Percentiles rank a stretch among this genome's conserved stretches.
Conservation (phyloP, 2,329 filamentous ascomycete species). For the Plenodomus lindquistii region DNA sequence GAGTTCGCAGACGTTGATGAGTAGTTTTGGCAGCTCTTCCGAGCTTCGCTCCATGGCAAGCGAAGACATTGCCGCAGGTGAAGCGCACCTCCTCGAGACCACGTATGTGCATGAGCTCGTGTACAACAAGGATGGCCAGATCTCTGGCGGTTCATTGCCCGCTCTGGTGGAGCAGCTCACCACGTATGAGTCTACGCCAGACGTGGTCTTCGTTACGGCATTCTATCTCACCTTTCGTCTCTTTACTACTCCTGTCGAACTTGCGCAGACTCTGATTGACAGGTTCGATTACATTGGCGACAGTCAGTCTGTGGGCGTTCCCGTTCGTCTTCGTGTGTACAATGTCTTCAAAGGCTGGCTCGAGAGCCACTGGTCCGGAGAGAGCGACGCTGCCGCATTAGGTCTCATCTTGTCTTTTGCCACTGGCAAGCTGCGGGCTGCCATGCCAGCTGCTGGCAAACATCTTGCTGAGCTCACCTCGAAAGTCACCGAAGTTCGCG, state of each 20-base stretch:
- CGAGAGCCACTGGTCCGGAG: slow-evolving; percentile 90
- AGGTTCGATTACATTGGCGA: slow-evolving; percentile 91
- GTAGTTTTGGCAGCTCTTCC: slow-evolving; percentile 68
- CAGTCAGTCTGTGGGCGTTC: slow-evolving; percentile 71
- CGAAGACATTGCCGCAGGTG: slow-evolving; percentile 78
- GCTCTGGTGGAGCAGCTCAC: slow-evolving; percentile 94
- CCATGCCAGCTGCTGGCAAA: slow-evolving; percentile 76
- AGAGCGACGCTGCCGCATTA: slow-evolving; percentile 77
- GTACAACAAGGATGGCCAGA: slow-evolving; percentile 90
- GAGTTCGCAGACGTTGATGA: slow-evolving; percentile 60
- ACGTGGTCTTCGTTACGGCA: slow-evolving; percentile 87
- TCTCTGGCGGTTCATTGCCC: slow-evolving; percentile 88
- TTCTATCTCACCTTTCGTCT: slow-evolving; percentile 96
- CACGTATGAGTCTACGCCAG: slow-evolving; percentile 88
- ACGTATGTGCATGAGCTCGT: slow-evolving; percentile 90
- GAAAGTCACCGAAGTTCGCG: slow-evolving; percentile 74
- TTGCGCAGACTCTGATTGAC: slow-evolving; percentile 82
- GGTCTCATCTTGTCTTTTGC: slow-evolving; percentile 80
- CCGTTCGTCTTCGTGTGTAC: slow-evolving; percentile 88
- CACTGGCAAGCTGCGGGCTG: slow-evolving; percentile 66
- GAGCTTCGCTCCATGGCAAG: slow-evolving; percentile 66
- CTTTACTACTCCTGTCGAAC: slow-evolving; percentile 79
- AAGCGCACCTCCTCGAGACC: slow-evolving; percentile 84
- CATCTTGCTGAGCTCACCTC: slow-evolving; percentile 79
- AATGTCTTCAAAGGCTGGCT: slow-evolving; percentile 98